These are phyloP conservation scores for Zasmidium cellare DNA, from an alignment of 2,329 filamentous ascomycete genomes.

Conservation along the genomic window DNA sequence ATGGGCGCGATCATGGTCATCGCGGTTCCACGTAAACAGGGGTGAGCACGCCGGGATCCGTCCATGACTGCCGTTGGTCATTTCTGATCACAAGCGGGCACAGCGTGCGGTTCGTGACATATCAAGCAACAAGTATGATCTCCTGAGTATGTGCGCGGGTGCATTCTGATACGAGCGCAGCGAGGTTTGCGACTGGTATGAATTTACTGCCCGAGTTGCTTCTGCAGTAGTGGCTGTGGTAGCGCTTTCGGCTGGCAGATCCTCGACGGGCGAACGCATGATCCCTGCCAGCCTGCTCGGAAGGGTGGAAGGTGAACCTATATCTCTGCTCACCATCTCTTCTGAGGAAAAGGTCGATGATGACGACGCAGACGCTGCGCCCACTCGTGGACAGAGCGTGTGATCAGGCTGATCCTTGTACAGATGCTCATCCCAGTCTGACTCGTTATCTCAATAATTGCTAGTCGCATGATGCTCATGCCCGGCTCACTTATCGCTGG, in stretches of 20 bases:
- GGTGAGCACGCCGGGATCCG: background rate
- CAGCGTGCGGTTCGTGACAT: background rate
- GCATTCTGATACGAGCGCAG: background rate
- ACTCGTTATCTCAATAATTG: too few species aligned
- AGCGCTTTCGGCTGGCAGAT: background rate
- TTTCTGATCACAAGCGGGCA: background rate
- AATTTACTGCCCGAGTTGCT: background rate
- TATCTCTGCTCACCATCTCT: background rate
- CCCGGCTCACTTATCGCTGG: too few species aligned
- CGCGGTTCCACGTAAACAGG: background rate
- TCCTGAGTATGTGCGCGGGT: background rate
- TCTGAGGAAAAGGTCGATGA: too few species aligned
- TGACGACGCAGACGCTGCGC: background rate
- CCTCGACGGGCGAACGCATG: background rate
- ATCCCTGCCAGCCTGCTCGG: background rate
- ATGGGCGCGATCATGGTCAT: background rate
- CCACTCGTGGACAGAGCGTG: background rate
- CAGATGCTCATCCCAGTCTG: too few species aligned
- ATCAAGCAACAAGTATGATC: background rate
- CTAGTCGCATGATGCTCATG: too few species aligned
- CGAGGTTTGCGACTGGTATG: background rate
- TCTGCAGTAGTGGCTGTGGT: conserved; percentile 1
- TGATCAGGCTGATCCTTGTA: too few species aligned
- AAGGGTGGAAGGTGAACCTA: background rate
- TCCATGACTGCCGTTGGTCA: background rate